A percentile compares a stretch with the other conserved stretches of the same genome.
Conservation (phyloP, 2,329 filamentous ascomycete genomes). For the Chrysosporium keratinophilum region DNA sequence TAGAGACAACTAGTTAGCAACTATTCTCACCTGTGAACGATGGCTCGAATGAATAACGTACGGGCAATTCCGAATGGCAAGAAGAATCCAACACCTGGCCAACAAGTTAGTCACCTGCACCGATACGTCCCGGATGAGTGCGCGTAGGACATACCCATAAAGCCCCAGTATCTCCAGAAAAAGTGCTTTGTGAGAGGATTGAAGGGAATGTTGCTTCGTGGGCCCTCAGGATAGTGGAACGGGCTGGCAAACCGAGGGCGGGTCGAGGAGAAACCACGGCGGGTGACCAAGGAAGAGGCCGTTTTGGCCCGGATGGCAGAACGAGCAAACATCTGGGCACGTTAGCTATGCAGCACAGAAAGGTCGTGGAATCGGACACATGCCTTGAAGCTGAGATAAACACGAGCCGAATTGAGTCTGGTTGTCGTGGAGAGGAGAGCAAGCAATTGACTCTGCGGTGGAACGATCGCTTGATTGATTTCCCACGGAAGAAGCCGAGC, state of each 20-base stretch:
- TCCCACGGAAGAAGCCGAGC: background rate
- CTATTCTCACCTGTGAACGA: background rate
- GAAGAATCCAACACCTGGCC: constrained; percentile 47
- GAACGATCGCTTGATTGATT: background rate
- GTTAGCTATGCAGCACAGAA: constrained; percentile 18
- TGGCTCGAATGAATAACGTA: constrained; percentile 33
- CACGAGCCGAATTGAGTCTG: background rate
- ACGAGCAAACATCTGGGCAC: constrained; percentile 66
- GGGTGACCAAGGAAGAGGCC: constrained; percentile 61
- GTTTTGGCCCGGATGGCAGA: constrained; percentile 51
- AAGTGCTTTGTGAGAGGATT: constrained; percentile 88
- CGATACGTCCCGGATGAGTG: background rate
- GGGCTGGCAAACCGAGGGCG: constrained; percentile 75
- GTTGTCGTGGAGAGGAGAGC: no score
- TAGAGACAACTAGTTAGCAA: constrained; percentile 18
- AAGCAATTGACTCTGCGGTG: no score
- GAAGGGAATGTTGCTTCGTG: constrained; percentile 91
- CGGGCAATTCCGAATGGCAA: constrained; percentile 54
- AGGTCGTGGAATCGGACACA: constrained; percentile 3
- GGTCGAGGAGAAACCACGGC: constrained; percentile 90
- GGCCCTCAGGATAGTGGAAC: constrained; percentile 97
- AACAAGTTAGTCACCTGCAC: constrained; percentile 29
- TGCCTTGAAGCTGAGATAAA: constrained; percentile 24
- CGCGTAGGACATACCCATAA: constrained; percentile 50
- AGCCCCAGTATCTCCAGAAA: constrained; percentile 68